Conservation (phyloP, 805 yeast genomes). For the Ogataea ganodermae region DNA sequence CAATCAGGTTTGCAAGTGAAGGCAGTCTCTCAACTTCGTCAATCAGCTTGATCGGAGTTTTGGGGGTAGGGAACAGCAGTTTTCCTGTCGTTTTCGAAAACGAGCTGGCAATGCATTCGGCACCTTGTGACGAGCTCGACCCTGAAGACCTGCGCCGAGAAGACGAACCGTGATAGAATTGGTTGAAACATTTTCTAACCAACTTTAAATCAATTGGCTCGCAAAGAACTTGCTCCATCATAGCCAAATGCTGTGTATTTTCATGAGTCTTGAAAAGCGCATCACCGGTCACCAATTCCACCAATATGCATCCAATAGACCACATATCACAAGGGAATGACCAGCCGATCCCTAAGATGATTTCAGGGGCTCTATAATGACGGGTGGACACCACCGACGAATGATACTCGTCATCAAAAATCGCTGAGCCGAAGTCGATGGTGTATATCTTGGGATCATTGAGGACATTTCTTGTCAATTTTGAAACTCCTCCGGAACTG, state of each 20-base stretch:
- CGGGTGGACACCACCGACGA: conserved; percentile 90
- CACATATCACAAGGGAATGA: conserved; percentile 95
- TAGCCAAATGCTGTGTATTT: conserved; percentile 88
- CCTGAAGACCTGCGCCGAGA: conserved; percentile 17
- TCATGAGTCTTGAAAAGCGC: conserved; percentile 95
- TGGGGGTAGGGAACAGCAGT: conserved; percentile 37
- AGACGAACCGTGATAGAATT: conserved; percentile 21
- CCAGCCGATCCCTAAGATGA: conserved; percentile 94
- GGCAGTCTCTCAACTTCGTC: conserved; percentile 38
- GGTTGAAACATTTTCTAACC: conserved; percentile 35
- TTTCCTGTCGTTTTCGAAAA: conserved; percentile 35
- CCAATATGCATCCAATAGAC: conserved; percentile 93
- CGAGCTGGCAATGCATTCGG: conserved; percentile 32
- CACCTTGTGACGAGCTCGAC: conserved; percentile 9
- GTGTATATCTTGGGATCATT: conserved; percentile 80
- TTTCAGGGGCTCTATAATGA: conserved; percentile 97
- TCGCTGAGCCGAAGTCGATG: conserved; percentile 97
- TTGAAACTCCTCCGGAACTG: conserved; percentile 9
- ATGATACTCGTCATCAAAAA: conserved; percentile 92
- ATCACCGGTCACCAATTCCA: conserved; percentile 90
- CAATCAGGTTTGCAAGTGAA: conserved; percentile 30
- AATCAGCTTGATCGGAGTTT: conserved; percentile 40
- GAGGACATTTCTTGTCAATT: conserved; percentile 46
- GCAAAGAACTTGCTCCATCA: conserved; percentile 84
- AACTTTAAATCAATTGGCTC: conserved; percentile 45